Percentiles rank a stretch among this genome's conserved stretches.
Conservation (phyloP, 768 basidiomycete species). For the Symmetrospora coprosmae region DNA sequence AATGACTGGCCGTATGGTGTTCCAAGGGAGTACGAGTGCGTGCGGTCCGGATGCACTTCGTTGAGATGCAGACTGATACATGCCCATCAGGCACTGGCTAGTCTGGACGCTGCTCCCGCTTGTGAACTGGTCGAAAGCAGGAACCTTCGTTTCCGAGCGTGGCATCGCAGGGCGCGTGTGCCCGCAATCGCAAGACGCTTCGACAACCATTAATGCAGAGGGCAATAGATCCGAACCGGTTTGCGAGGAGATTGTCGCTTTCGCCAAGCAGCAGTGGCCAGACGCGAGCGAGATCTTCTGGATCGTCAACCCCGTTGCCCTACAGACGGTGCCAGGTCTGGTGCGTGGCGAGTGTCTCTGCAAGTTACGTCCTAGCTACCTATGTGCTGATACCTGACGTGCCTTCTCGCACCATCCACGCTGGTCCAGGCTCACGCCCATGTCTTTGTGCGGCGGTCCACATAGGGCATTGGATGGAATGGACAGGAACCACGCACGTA, state of each 20-base stretch:
- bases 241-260: conserved; percentile 7
- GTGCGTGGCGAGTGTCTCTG: not conserved
- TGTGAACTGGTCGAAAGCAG: conserved; percentile 8
- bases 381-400: no score
- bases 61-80: not conserved
- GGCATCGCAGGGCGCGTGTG: conserved; percentile 2
- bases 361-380: not conserved
- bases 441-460: not conserved
- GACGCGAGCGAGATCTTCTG: conserved; percentile 11
- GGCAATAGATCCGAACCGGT: not conserved
- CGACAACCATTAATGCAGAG: not conserved
- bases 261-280: conserved; percentile 8
- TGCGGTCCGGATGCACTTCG: not conserved
- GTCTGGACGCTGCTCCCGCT: conserved; percentile 13
- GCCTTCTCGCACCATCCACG: not conserved
- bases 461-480: no score
- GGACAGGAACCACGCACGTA: no score
- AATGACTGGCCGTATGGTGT: conserved; percentile 16
- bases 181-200: not conserved
- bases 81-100: conserved; percentile 6
- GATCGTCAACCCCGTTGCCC: conserved; percentile 15
- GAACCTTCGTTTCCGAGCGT: not conserved
- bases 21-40: conserved; percentile 5
- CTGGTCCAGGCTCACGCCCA: conserved; percentile 6
- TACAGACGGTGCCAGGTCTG: conserved; percentile 11